Evolutionary conservation across 805 yeast species (phyloP).

Genomic region (Yarrowia alimentaria): DNA sequence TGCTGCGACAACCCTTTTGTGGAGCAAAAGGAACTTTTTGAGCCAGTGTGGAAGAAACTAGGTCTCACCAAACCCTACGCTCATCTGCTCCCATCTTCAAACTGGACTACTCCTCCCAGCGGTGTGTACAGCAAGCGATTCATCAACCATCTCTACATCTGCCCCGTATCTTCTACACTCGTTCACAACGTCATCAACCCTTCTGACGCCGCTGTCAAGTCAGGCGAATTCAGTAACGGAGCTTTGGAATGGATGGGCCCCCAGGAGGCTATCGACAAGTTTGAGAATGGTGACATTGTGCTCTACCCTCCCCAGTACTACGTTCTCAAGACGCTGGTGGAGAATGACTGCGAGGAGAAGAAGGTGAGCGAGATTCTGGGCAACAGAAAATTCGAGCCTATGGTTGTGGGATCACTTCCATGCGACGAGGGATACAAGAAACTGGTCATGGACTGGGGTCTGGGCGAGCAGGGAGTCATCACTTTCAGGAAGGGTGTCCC

Average conservation of each 20-base stretch:
- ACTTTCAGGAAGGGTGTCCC: slow-evolving; percentile 25
- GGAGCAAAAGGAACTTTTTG: slow-evolving; percentile 29
- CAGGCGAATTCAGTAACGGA: slow-evolving; percentile 21
- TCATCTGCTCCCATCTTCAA: slow-evolving; percentile 30
- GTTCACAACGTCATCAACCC: slow-evolving; percentile 10
- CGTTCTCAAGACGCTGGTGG: slow-evolving; percentile 31
- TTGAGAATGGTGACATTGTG: slow-evolving; percentile 31
- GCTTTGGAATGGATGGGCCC: slow-evolving; percentile 37
- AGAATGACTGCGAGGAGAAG: slow-evolving; percentile 14
- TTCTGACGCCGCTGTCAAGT: slow-evolving; percentile 17
- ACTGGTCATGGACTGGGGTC: slow-evolving; percentile 35
- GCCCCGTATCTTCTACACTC: slow-evolving; percentile 30
- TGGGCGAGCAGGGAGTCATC: slow-evolving; percentile 33
- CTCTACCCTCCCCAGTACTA: slow-evolving; percentile 40
- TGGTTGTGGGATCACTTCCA: slow-evolving; percentile 27
- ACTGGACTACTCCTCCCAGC: slow-evolving; percentile 38
- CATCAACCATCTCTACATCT: slow-evolving; percentile 37
- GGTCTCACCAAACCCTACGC: slow-evolving; percentile 6
- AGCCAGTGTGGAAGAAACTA: slow-evolving; percentile 30
- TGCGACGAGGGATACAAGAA: slow-evolving; percentile 28
- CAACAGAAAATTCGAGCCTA: slow-evolving; percentile 33
- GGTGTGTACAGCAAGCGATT: slow-evolving; percentile 33
- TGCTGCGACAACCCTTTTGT: slow-evolving; percentile 22
- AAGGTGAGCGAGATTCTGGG: slow-evolving; percentile 29
- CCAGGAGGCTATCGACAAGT: slow-evolving; percentile 32